These are phyloP conservation scores for Citrus mangshanensis DNA, from an alignment of 345 rosid species.

Conservation along the genomic window DNA sequence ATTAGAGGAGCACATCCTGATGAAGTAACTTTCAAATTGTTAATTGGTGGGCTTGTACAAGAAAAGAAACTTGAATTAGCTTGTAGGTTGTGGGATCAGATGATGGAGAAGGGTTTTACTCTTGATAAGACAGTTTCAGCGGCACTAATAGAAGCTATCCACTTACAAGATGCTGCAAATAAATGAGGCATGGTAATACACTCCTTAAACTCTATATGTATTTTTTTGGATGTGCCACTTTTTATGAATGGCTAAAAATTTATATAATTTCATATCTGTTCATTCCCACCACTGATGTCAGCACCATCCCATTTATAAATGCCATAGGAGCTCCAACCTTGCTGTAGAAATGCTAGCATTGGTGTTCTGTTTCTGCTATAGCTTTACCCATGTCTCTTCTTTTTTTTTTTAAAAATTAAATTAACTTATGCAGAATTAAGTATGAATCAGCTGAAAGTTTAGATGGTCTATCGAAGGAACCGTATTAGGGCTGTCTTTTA, in stretches of 20 bases:
- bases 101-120: conserved; percentile 97
- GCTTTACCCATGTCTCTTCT: background rate
- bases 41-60: conserved; percentile 70
- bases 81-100: conserved; percentile 86
- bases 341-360: background rate
- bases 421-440: background rate
- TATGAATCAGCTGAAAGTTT: background rate
- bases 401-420: background rate
- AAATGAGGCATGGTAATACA: conserved; percentile 28
- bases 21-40: conserved; percentile 74
- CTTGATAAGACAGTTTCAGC: conserved; percentile 79
- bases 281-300: background rate
- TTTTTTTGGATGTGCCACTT: background rate
- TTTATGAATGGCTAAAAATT: background rate
- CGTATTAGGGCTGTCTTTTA: background rate
- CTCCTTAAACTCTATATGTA: conserved; percentile 1
- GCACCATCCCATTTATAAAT: background rate
- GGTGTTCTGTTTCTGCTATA: background rate
- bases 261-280: background rate
- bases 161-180: conserved; percentile 26
- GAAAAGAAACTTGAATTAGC: conserved; percentile 61
- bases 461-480: background rate
- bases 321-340: background rate
- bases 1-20: conserved; percentile 63
- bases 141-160: conserved; percentile 51